Evolutionary conservation across 148 eudicot genomes (phyloP), one percentile per base, ranked within the genome.

Genomic region (Agrostemma githago): DNA sequence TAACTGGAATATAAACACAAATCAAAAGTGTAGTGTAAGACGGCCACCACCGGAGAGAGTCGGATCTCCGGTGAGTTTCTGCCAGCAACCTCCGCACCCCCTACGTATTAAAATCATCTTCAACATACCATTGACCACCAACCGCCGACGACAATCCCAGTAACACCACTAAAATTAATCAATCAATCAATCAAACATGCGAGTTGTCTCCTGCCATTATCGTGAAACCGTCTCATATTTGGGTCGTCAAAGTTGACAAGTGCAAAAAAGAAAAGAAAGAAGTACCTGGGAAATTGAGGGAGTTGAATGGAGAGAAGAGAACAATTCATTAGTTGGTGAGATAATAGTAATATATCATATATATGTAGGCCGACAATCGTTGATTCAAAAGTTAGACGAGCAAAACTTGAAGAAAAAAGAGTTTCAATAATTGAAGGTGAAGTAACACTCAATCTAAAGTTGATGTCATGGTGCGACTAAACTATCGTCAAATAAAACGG

Each of bases 261-360:
- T 11, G 6, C 11, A 16, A 12, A 64, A 42, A 4, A 21, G 15
- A 3, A 2, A 43, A 38, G 48, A 5, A 19, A 8, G 61, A 19
- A 51, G 53, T 56, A 79, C 82, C 82, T 75, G 78, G 64, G 20
- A 65, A 3, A 42, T 1, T 54, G 78, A 70, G 57, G 54, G n/a
- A 56, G 44, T 34, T 71, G 6, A 65, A 64, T 63, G 75, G 79
- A 79, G 62, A 75, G 20, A 42, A 38, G 15, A 34, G 54, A 17
- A 62, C 9, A 72, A 62, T n/a, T 43, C 73, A 73, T 77, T 71
- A 44, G 43, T 11, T 39, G 11, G 7, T 37, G 8, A 34, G 15
- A 54, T 58, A 57, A 21, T 21, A 61, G 1, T 26, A 26, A 26
- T 26, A 26, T 26, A 26, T 26, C 0, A 0, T 26, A 26, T 44